phyloP scores from a whole-genome alignment of 345 rosid genomes.

The Linum tenue region DNA sequence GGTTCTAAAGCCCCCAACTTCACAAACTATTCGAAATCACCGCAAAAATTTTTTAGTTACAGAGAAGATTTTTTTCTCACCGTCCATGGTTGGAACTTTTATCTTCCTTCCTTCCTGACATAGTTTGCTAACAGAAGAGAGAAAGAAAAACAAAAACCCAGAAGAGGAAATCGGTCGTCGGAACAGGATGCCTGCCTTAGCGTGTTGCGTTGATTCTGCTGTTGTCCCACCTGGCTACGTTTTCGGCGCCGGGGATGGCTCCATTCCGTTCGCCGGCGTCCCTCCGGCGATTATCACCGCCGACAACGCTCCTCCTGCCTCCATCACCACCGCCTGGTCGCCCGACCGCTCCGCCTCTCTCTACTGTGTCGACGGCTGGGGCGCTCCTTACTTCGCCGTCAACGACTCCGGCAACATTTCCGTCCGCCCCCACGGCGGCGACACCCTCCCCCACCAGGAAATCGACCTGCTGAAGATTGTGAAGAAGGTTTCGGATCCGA shows the following conservation, averaged over 20 bases:
- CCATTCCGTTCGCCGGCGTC: conserved; percentile 29
- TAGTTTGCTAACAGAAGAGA: neutral
- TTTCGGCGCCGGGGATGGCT: conserved; percentile 41
- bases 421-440: conserved; percentile 57
- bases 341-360: conserved; percentile 56
- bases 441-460: conserved; percentile 67
- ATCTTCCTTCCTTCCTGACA: neutral
- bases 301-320: conserved; percentile 11
- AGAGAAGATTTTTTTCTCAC: neutral
- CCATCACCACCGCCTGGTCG: conserved; percentile 43
- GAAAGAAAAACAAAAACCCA: neutral
- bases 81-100: neutral
- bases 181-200: conserved; percentile 84
- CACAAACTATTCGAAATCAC: conserved; percentile 21
- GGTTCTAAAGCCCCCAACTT: conserved; percentile 87
- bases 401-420: conserved; percentile 62
- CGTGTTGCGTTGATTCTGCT: conserved; percentile 66
- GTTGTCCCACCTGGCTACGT: conserved; percentile 52
- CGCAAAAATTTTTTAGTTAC: neutral
- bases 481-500: conserved; percentile 71
- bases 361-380: conserved; percentile 73
- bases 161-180: neutral
- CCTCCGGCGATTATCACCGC: conserved; percentile 20
- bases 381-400: conserved; percentile 76
- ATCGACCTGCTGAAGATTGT: conserved; percentile 71